A percentile compares a stretch with the other conserved stretches of the same genome.
These are phyloP conservation scores for Dissophora ornata DNA, from an alignment of 192 early-diverging fungal genomes.

Conservation along the genomic window DNA sequence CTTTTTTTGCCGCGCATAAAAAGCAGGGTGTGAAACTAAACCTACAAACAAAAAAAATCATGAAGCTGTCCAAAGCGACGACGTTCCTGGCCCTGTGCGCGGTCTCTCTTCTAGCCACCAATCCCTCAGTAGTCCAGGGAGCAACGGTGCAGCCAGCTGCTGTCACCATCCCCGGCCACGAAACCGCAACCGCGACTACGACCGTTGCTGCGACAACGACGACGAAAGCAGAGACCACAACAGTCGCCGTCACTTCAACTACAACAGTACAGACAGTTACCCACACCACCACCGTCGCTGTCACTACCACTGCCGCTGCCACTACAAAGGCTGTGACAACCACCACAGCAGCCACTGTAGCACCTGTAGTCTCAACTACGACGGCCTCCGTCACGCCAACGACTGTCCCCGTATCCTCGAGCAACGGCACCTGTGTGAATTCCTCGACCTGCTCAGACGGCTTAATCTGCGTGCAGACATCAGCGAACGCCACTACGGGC, in stretches of 20 bases:
- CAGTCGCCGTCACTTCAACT: neutral
- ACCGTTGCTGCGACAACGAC: neutral
- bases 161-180: no score
- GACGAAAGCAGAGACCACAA: neutral
- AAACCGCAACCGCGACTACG: neutral
- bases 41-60: conserved; percentile 10
- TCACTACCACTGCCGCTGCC: neutral
- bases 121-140: neutral
- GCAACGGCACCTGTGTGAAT: conserved; percentile 1
- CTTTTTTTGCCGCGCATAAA: neutral
- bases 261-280: neutral
- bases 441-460: neutral
- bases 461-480: neutral
- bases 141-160: no score
- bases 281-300: neutral
- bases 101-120: neutral
- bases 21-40: no score
- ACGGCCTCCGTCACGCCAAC: neutral
- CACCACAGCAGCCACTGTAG: neutral
- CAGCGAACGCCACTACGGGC: neutral
- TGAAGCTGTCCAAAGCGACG: conserved; percentile 28
- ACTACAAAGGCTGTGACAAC: neutral
- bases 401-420: neutral
- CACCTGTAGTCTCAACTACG: no score
- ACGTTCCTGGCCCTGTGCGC: conserved; percentile 22